Evolutionary conservation across 2,329 filamentous ascomycete species (phyloP).

Genomic region (Botrytis byssoidea): DNA sequence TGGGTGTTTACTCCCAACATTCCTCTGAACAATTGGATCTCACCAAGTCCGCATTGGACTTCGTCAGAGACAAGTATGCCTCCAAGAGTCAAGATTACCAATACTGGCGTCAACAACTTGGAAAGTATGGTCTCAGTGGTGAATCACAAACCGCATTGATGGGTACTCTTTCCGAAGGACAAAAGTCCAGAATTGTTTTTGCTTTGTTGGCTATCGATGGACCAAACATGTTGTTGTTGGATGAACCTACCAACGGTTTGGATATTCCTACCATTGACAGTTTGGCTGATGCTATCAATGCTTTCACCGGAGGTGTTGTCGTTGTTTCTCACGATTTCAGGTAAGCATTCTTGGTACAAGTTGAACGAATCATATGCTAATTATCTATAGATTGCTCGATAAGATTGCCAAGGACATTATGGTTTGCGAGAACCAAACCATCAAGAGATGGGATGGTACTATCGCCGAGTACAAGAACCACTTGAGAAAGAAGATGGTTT

Average conservation of each 20-base stretch:
- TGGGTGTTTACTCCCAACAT: slow-evolving; percentile 97
- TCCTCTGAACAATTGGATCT: slow-evolving; percentile 97
- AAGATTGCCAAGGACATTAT: slow-evolving; percentile 99
- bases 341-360: slow-evolving; percentile 51
- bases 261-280: slow-evolving; percentile 99
- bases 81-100: slow-evolving; percentile 94
- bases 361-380: slow-evolving; percentile 37
- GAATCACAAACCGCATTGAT: slow-evolving; percentile 95
- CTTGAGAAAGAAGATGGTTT: slow-evolving; percentile 98
- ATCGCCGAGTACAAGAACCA: slow-evolving; percentile 98
- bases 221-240: slow-evolving; percentile 96
- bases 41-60: slow-evolving; percentile 96
- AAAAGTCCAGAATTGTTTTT: slow-evolving; percentile 98
- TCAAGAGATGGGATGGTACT: slow-evolving; percentile 80
- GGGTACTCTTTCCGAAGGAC: slow-evolving; percentile 95
- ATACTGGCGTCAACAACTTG: slow-evolving; percentile 98
- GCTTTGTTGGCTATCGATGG: slow-evolving; percentile 91
- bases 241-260: slow-evolving; percentile 98
- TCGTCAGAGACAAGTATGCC: slow-evolving; percentile 92
- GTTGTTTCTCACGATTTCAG: slow-evolving; percentile 99
- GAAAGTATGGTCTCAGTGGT: slow-evolving; percentile 88
- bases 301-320: slow-evolving; percentile 89
- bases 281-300: slow-evolving; percentile 95
- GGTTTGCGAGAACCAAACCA: slow-evolving; percentile 97
- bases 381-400: slow-evolving; percentile 74